Evolutionary conservation across 1,139 yeast genomes (phyloP), one percentile per base, ranked within the genome.

Genomic region (Candida anutae): DNA sequence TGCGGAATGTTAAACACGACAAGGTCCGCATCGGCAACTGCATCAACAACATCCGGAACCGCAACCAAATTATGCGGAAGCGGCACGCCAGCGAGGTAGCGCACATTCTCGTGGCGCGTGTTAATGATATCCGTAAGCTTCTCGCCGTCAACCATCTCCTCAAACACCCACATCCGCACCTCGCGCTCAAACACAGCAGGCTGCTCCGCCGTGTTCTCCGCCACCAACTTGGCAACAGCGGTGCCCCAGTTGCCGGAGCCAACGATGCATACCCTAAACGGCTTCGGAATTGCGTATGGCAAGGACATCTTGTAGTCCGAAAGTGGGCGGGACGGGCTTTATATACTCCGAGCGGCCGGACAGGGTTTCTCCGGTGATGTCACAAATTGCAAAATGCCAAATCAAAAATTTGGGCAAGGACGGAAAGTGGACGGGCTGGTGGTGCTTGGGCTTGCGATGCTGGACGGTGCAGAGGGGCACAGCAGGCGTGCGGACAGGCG

Each of bases 221-320:
- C 87, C 22, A 87, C 78, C 28, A 88, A 79, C 60, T 88, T 88
- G 39, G 96, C 95, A 31, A 88, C 87, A 5, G 96, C 88, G 21
- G 95, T 84, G 34, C 97, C 97, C 95, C 90, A 80, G 53, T 80
- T 80, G 46, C 90, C 90, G 9, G 87, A 78, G 22, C 90, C 90
- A 36, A 80, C 69, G 36, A 79, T 74, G 38, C 80, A 69, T 30
- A 74, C 57, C 43, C 58, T 73, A 54, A 65, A 70, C 12, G 76
- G 77, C 24, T 48, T 45, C 16, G 41, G 53, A 30, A 62, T 50
- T 31, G 46, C 43, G 36, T 55, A 57, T 30, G 66, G 61, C 28
- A 54, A n/a, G n/a, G n/a, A n/a, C n/a, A n/a, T n/a, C n/a, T n/a
- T n/a, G n/a, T n/a, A n/a, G n/a, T n/a, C n/a, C n/a, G n/a, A n/a